Percentiles rank a stretch among this genome's conserved stretches.
These are phyloP conservation scores for Stephania yunnanensis DNA, from an alignment of 164 flowering plant genomes.

Conservation along the genomic window DNA sequence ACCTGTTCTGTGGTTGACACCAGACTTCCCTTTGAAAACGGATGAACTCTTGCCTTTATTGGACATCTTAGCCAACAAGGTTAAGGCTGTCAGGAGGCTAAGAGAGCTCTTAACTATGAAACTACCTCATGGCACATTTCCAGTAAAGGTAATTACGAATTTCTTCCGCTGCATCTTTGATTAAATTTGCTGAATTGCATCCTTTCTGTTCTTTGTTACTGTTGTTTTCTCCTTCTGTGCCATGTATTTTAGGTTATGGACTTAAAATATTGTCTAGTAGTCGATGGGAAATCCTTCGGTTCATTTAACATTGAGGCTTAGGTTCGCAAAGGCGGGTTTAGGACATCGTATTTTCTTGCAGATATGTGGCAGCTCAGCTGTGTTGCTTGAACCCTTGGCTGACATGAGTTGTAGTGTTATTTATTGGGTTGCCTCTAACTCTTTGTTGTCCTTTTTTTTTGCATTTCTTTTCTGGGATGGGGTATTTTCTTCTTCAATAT, in stretches of 20 bases:
- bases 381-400: not conserved
- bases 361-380: not conserved
- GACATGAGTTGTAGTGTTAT: not conserved
- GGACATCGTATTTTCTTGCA: not conserved
- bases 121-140: constrained; percentile 83
- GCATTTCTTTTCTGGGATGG: not conserved
- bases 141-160: constrained; percentile 70
- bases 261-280: not conserved
- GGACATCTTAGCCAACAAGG: constrained; percentile 95
- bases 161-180: constrained; percentile 5
- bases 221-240: not conserved
- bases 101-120: constrained; percentile 97
- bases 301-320: not conserved
- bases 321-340: not conserved
- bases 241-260: not conserved
- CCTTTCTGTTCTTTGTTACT: not conserved
- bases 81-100: constrained; percentile 91
- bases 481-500: not conserved
- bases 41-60: constrained; percentile 93
- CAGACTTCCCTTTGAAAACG: constrained; percentile 88
- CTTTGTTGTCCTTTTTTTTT: not conserved
- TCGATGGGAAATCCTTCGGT: constrained; percentile 2
- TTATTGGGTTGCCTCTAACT: too few species aligned
- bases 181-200: not conserved
- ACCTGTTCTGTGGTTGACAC: constrained; percentile 95